Conservation (phyloP, 1,284 basidiomycete species). For the Apiotrichum gamsii region DNA sequence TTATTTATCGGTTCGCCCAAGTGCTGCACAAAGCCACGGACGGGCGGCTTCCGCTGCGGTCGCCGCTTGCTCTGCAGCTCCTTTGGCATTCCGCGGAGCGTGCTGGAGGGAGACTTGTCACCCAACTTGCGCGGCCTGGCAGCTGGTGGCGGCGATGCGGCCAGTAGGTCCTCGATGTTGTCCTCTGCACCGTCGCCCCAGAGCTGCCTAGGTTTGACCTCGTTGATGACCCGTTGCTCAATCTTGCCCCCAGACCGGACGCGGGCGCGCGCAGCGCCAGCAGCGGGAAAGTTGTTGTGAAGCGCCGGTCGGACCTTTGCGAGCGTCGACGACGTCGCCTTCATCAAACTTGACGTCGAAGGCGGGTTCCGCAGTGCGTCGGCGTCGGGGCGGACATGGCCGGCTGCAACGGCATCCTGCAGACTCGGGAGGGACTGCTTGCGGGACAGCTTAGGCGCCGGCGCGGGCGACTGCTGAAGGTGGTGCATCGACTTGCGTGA, state of each 20-base stretch:
- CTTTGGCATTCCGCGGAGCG: conserved; percentile 33
- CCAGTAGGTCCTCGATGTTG: conserved; percentile 75
- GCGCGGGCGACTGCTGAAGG: conserved; percentile 21
- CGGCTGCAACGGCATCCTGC: conserved; percentile 30
- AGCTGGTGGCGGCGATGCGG: neutral
- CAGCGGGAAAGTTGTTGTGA: conserved; percentile 60
- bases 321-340: conserved; percentile 66
- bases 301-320: conserved; percentile 66
- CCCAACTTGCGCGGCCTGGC: conserved; percentile 5
- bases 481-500: conserved; percentile 43
- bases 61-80: conserved; percentile 34
- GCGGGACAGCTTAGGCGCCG: conserved; percentile 27
- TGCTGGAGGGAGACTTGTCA: neutral
- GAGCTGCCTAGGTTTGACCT: too few relatives aligned
- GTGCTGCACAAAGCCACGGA: conserved; percentile 86
- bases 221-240: conserved; percentile 83
- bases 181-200: conserved; percentile 95
- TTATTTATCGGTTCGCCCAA: conserved; percentile 62
- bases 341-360: conserved; percentile 59
- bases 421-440: conserved; percentile 41
- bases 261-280: too few relatives aligned
- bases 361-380: neutral
- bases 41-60: too few relatives aligned
- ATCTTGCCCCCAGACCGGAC: conserved; percentile 79
- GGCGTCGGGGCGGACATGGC: conserved; percentile 13